These are phyloP conservation scores for Penicillium corylophilum DNA, from an alignment of 2,329 filamentous ascomycete genomes.

Conservation along the genomic window DNA sequence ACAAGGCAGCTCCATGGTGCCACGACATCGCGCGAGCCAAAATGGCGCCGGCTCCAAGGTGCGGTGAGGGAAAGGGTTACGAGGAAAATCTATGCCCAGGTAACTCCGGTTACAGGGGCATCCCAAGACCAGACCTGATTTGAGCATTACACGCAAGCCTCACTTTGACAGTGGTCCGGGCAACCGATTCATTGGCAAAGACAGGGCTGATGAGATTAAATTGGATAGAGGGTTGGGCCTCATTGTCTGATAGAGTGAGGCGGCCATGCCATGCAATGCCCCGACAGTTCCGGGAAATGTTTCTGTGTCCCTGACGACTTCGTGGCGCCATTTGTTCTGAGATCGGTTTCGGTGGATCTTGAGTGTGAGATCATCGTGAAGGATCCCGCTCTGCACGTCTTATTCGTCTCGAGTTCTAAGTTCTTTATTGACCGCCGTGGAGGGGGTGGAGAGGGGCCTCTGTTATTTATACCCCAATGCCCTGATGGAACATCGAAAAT, in stretches of 20 bases:
- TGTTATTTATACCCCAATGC: constrained; percentile 21
- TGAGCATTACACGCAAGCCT: constrained; percentile 20
- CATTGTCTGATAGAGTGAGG: constrained; percentile 34
- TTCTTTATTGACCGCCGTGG: constrained; percentile 4
- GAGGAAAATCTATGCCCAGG: background rate
- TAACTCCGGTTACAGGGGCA: background rate
- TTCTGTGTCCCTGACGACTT: background rate
- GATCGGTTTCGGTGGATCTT: background rate
- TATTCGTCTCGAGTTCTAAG: constrained; percentile 9
- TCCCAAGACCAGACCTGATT: background rate
- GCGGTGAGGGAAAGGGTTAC: constrained; percentile 16
- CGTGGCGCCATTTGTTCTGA: constrained; percentile 1
- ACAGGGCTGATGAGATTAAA: constrained; percentile 1
- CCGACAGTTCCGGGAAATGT: constrained; percentile 17
- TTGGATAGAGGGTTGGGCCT: constrained; percentile 31
- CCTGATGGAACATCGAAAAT: constrained; percentile 6
- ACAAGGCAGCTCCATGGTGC: constrained; percentile 30
- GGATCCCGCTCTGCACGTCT: constrained; percentile 9
- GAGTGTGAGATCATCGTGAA: constrained; percentile 12
- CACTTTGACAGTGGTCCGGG: constrained; percentile 17
- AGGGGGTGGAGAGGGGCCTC: background rate
- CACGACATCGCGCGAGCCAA: constrained; percentile 34
- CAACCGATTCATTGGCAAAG: background rate
- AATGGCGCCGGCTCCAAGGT: constrained; percentile 21
- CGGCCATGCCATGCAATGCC: constrained; percentile 17